These are phyloP conservation scores for Aspergillus luchuensis DNA, from an alignment of 2,329 filamentous ascomycete genomes.

Conservation along the genomic window DNA sequence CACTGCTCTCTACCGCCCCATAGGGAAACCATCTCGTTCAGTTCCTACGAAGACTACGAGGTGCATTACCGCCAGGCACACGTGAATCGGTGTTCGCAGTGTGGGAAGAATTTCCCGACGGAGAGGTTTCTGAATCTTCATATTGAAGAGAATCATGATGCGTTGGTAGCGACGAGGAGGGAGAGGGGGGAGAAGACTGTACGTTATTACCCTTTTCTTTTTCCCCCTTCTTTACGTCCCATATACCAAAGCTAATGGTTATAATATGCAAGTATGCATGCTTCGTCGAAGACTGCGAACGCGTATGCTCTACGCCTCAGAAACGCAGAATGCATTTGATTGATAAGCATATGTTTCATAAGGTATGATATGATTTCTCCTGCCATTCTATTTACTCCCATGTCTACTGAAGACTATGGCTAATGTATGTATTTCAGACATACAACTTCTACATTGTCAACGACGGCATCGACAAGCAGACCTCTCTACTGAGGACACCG, in stretches of 20 bases:
- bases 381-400: too few species aligned
- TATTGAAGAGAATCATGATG: slow-evolving; percentile 88
- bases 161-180: slow-evolving; percentile 69
- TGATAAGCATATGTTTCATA: slow-evolving; percentile 91
- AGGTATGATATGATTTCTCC: slow-evolving; percentile 37
- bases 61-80: slow-evolving; percentile 81
- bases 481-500: slow-evolving; percentile 67
- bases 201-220: slow-evolving; percentile 12
- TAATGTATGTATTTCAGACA: slow-evolving; percentile 48
- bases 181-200: slow-evolving; percentile 87
- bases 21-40: slow-evolving; percentile 68
- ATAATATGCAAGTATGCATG: slow-evolving; percentile 71
- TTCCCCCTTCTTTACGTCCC: too few species aligned
- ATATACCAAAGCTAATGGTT: not conserved
- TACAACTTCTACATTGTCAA: slow-evolving; percentile 88
- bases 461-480: slow-evolving; percentile 82
- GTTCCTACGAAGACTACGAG: slow-evolving; percentile 78
- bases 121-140: slow-evolving; percentile 78
- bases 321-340: slow-evolving; percentile 88
- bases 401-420: not conserved
- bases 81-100: slow-evolving; percentile 81
- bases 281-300: slow-evolving; percentile 85
- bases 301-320: slow-evolving; percentile 77
- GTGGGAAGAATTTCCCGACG: slow-evolving; percentile 84
- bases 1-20: slow-evolving; percentile 82